Base-by-base conservation (phyloP, 148 eudicot species). In the Fagopyrum tataricum region DNA sequence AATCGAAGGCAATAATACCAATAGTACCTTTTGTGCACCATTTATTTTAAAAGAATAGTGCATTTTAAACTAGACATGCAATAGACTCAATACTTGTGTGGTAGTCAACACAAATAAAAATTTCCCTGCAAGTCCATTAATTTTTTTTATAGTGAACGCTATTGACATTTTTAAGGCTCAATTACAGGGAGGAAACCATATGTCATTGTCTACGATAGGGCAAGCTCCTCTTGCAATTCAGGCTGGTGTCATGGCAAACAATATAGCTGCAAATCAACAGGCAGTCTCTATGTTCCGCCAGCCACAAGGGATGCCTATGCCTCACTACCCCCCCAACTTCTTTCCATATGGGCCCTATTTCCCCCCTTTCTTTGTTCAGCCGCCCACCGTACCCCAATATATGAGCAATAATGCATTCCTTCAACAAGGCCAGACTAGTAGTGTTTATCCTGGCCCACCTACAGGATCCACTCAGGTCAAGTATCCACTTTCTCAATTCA, bases 261-360 rank as follows among this genome's bases (percentile, higher is more conserved):
- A 89, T 55, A 71, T 85, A 51, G 71, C 87, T 31, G 31, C 78
- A 58, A 81, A 84, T 48, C 89, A 84, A 31, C 89, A 80, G 31
- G 78, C 81, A 47, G 72, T 84, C 74, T 84, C 91, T 74, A 72
- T 79, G 39, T 79, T 80, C 66, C 81, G 87, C 51, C 95, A 82
- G 61, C 85, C 87, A 71, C 61, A 84, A 73, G 96, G 92, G 79
- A 67, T 92, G 72, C 96, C 86, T 71, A 73, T 92, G 41, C 86
- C 97, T 49, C 97, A 90, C 69, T 90, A 82, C 74, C 84, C 85
- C 71, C 80, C 86, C 43, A 83, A 76, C 72, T 84, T 78, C 76
- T 58, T 81, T 66, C 91, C 91, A 43, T 85, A 84, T 73, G 73
- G 75, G 48, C 91, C 78, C 69, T 90, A 84, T 78, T 84, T 72